These are phyloP conservation scores for Kernera saxatilis DNA, from an alignment of 345 rosid species.

Conservation along the genomic window DNA sequence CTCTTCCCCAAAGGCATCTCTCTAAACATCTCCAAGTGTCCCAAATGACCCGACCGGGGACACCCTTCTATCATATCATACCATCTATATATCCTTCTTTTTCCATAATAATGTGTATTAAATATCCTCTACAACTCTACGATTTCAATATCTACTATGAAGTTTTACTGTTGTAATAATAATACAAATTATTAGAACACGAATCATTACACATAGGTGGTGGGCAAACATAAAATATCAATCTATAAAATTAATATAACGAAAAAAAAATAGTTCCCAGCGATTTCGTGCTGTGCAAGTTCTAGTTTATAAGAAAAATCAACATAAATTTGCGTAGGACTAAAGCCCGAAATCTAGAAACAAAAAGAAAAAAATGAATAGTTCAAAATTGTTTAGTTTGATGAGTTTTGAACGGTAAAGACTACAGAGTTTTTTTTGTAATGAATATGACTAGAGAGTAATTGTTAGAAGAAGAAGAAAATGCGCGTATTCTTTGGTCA, in stretches of 20 bases:
- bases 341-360: not conserved
- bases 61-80: not conserved
- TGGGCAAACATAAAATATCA: not conserved
- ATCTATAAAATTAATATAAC: not conserved
- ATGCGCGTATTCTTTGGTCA: not conserved
- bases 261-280: not conserved
- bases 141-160: too few species aligned
- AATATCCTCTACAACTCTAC: too few species aligned
- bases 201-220: too few species aligned
- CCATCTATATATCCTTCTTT: too few species aligned
- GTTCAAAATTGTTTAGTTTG: too few species aligned
- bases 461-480: not conserved
- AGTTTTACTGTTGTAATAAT: too few species aligned
- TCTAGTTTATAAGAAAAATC: not conserved
- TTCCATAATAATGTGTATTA: too few species aligned
- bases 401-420: too few species aligned
- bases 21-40: not conserved
- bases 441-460: too few species aligned
- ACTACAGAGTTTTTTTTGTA: too few species aligned
- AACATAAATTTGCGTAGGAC: not conserved
- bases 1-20: constrained; percentile 24
- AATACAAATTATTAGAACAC: too few species aligned
- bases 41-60: not conserved
- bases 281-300: not conserved
- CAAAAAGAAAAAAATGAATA: too few species aligned